These are phyloP conservation scores for Amphirosellinia nigrospora DNA, from an alignment of 495 filamentous ascomycete genomes.

Conservation along the genomic window DNA sequence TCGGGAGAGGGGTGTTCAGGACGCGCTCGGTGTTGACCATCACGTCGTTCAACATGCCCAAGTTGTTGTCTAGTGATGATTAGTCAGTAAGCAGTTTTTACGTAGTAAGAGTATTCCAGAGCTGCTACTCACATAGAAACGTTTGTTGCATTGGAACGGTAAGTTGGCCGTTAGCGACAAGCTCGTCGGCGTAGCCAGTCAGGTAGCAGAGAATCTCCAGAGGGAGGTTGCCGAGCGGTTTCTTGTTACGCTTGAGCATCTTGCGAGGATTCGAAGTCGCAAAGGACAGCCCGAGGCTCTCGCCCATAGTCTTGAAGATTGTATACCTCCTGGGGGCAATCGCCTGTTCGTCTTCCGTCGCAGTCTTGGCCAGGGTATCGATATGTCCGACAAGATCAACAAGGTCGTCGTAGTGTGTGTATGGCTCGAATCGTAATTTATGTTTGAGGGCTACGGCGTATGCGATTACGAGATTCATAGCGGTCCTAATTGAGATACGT, in stretches of 20 bases:
- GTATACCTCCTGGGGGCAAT: slow-evolving; percentile 47
- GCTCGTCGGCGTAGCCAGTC: slow-evolving; percentile 66
- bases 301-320: slow-evolving; percentile 68
- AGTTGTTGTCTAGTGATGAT: slow-evolving; percentile 47
- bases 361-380: slow-evolving; percentile 72
- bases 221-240: slow-evolving; percentile 73
- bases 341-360: slow-evolving; percentile 58
- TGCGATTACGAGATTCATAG: slow-evolving; percentile 80
- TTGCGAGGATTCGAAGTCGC: slow-evolving; percentile 77
- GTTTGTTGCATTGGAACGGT: slow-evolving; percentile 56
- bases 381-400: slow-evolving; percentile 63
- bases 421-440: slow-evolving; percentile 87
- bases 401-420: slow-evolving; percentile 75
- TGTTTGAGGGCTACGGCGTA: slow-evolving; percentile 81
- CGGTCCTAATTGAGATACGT: slow-evolving; percentile 56
- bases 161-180: slow-evolving; percentile 61
- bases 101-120: not conserved
- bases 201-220: slow-evolving; percentile 79
- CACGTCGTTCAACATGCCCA: slow-evolving; percentile 72
- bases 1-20: slow-evolving; percentile 81
- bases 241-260: slow-evolving; percentile 67
- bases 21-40: slow-evolving; percentile 79
- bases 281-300: slow-evolving; percentile 74
- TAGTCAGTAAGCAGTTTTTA: not conserved
- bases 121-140: slow-evolving; percentile 43